Percentiles rank a stretch among this genome's conserved stretches.
These are phyloP conservation scores for Punica granatum DNA, from an alignment of 345 rosid species.

Conservation along the genomic window DNA sequence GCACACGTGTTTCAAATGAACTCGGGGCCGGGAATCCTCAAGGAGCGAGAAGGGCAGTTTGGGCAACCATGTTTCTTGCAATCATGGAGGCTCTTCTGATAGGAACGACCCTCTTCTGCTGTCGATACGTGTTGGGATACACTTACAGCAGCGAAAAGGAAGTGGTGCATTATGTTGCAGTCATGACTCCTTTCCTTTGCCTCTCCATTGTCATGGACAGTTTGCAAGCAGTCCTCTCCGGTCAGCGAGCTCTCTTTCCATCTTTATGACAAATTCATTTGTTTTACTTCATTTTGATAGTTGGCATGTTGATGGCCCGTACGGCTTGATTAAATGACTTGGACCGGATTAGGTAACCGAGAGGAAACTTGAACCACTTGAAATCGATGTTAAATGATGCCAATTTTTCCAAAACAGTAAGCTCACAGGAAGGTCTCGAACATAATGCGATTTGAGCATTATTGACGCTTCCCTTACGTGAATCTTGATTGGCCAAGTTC, in stretches of 20 bases:
- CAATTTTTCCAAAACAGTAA: too few species aligned
- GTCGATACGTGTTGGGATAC: conserved; percentile 28
- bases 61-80: conserved; percentile 14
- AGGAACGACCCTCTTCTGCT: conserved; percentile 19
- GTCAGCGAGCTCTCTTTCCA: conserved; percentile 11
- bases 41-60: conserved; percentile 23
- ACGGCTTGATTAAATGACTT: too few species aligned
- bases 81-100: conserved; percentile 17
- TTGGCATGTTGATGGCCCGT: too few species aligned
- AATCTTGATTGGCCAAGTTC: too few species aligned
- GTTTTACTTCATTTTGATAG: too few species aligned
- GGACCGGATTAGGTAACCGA: too few species aligned
- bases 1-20: conserved; percentile 47
- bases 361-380: too few species aligned
- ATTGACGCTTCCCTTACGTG: too few species aligned
- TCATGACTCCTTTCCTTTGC: conserved; percentile 35
- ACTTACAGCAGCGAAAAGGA: conserved; percentile 26
- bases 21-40: conserved; percentile 38
- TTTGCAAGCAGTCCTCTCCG: conserved; percentile 34
- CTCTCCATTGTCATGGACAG: conserved; percentile 29
- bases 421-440: too few species aligned
- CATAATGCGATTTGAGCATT: too few species aligned
- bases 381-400: too few species aligned
- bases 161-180: conserved; percentile 25
- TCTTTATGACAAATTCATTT: too few species aligned